Evolutionary conservation across 108 stramenopile genomes (phyloP).

Genomic region (Mayamaea pseudoterrestris): DNA sequence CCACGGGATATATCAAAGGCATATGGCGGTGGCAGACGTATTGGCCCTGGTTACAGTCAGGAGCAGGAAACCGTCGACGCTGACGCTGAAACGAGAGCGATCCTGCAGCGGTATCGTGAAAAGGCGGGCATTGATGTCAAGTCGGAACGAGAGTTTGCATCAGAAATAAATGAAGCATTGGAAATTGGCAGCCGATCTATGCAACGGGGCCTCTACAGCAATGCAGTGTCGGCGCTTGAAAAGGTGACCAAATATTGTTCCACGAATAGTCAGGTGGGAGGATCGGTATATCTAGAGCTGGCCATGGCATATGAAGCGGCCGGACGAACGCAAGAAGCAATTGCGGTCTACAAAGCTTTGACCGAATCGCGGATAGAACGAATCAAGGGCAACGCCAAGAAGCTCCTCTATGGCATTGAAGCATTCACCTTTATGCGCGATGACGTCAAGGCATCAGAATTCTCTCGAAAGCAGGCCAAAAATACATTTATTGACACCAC

Average conservation of each 20-base stretch:
- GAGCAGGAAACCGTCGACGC: conserved; percentile 21
- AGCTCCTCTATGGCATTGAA: conserved; percentile 66
- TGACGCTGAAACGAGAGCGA: conserved; percentile 26
- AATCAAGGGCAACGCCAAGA: conserved; percentile 67
- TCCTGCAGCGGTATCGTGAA: conserved; percentile 46
- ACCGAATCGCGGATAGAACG: conserved; percentile 62
- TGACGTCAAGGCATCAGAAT: conserved; percentile 42
- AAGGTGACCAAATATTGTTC: conserved; percentile 81
- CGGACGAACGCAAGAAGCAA: conserved; percentile 61
- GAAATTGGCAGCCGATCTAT: conserved; percentile 29
- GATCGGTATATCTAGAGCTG: conserved; percentile 71
- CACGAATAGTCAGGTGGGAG: conserved; percentile 57
- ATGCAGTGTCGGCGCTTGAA: conserved; percentile 70
- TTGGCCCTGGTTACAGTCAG: conserved; percentile 60
- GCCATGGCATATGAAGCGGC: conserved; percentile 87
- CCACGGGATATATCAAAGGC: conserved; percentile 86
- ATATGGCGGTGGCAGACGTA: conserved; percentile 81
- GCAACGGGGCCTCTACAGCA: conserved; percentile 68
- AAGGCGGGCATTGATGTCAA: conserved; percentile 71
- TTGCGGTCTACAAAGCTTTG: conserved; percentile 44
- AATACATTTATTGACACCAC: conserved; percentile 81
- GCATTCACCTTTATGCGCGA: conserved; percentile 76
- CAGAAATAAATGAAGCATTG: conserved; percentile 65
- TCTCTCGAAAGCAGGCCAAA: conserved; percentile 39
- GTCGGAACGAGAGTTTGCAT: conserved; percentile 61